Conservation (phyloP, 306 rosid genomes). For the Quercus parvula region DNA sequence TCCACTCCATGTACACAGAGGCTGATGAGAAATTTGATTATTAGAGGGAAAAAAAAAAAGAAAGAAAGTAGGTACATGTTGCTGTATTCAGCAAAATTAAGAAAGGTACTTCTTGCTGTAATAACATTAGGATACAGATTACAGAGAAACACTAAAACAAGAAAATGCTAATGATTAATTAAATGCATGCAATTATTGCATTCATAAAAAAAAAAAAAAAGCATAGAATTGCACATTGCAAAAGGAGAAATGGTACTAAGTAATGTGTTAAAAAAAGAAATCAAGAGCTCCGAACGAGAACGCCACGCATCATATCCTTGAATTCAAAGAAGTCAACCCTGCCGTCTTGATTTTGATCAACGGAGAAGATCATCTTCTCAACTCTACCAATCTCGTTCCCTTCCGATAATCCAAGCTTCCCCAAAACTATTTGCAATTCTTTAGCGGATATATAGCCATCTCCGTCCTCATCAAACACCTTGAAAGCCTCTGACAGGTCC, state of each 20-base stretch:
- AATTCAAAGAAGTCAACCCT: conserved; percentile 79
- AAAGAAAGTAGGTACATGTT: too few relatives aligned
- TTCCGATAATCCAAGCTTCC: conserved; percentile 67
- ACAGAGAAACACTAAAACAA: not conserved
- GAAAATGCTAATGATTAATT: not conserved
- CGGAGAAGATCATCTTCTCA: conserved; percentile 63
- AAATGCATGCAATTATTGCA: too few relatives aligned
- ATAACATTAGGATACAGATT: not conserved
- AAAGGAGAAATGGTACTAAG: not conserved
- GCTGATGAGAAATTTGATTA: too few relatives aligned
- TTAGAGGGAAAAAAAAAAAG: too few relatives aligned
- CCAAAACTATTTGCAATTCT: conserved; percentile 68
- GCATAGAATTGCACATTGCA: not conserved
- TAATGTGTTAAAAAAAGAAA: too few relatives aligned
- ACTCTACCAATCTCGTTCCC: conserved; percentile 60
- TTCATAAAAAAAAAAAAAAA: too few relatives aligned
- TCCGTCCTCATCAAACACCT: conserved; percentile 82
- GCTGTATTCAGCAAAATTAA: too few relatives aligned
- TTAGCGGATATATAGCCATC: conserved; percentile 79
- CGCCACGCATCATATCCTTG: conserved; percentile 80
- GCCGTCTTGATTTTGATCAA: conserved; percentile 73
- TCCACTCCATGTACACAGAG: too few relatives aligned
- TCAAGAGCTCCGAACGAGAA: conserved; percentile 28
- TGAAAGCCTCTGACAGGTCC: conserved; percentile 78
- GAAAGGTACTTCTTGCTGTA: too few relatives aligned